Evolutionary conservation across 192 early-diverging fungal species (phyloP), one percentile per base, ranked within the genome.

Genomic region (Radiomyces spectabilis): DNA sequence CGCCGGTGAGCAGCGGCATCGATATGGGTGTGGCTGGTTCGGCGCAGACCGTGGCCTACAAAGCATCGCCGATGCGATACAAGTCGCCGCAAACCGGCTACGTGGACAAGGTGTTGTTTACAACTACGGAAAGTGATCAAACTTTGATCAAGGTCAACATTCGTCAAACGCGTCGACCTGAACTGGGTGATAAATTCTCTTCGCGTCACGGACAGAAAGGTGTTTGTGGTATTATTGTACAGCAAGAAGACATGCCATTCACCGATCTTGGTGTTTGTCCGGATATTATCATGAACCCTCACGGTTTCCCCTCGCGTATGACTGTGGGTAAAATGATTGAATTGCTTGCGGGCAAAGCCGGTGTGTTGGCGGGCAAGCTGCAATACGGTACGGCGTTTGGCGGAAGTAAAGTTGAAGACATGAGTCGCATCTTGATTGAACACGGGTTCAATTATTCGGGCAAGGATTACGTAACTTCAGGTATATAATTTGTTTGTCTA

Each of bases 241-340:
- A 87, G 57, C 92, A 96, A 55, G 94, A 95, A 67, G 94, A 98
- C 65, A 92, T 98, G 92, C 95, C 95, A 22, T 98, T 97, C 69
- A 77, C 85, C 10, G 93, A 96, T 64, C 65, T 78, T 31, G 95
- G 95, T 41, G 80, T 95, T 26, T 81, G 76, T 35, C 95, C 95
- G 8, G 95, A 98, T 58, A 89, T 98, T 49, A 93, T 98, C 75
- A 98, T 98, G 93, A 98, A 98, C 78, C 95, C 95, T 9, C 95
- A 98, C 66, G 94, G 94, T 57, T 95, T 98, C 79, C 95, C 95
- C 29, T 90, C 86, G 25, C 92, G 95, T 72, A 98, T 98, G 95
- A 98, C 95, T 24, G 92, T 98, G 2, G 96, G 96, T 40, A 95
- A 98, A 70, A 94, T 98, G 89, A 95, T 98, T 68, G 96, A 98